phyloP scores from a whole-genome alignment of 805 yeast species.

The Starmerella apicola region DNA sequence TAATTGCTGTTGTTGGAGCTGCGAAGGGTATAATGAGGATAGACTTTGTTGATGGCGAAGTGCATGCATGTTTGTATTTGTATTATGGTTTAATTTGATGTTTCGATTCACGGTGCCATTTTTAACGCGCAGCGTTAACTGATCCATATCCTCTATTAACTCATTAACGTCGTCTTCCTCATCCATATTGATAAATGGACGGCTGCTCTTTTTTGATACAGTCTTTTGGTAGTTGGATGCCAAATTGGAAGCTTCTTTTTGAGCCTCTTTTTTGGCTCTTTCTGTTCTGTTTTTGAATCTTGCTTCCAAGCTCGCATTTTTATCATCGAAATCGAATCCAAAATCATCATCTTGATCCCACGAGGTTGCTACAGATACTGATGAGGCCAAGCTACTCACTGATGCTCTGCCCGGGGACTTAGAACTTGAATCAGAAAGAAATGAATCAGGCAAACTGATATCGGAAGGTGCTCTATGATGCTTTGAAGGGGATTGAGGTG shows the following conservation, averaged over 20 bases:
- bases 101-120: constrained; percentile 19
- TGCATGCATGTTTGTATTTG: no score
- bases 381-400: constrained; percentile 14
- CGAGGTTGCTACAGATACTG: constrained; percentile 15
- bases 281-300: constrained; percentile 15
- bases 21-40: no score
- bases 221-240: constrained; percentile 7
- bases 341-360: constrained; percentile 19
- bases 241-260: constrained; percentile 7
- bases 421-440: constrained; percentile 14
- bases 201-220: background rate
- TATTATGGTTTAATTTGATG: constrained; percentile 17
- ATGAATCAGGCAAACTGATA: constrained; percentile 10
- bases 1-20: no score
- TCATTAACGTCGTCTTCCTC: constrained; percentile 18
- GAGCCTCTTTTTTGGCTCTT: constrained; percentile 14
- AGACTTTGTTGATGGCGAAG: no score
- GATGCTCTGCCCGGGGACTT: constrained; percentile 18
- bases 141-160: constrained; percentile 19
- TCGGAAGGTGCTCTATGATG: background rate
- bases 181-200: constrained; percentile 2
- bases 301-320: constrained; percentile 6
- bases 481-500: background rate
- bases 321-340: constrained; percentile 11
- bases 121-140: constrained; percentile 12